Evolutionary conservation across 495 filamentous ascomycete species (phyloP).

Genomic region (Bryoglossum gracile): DNA sequence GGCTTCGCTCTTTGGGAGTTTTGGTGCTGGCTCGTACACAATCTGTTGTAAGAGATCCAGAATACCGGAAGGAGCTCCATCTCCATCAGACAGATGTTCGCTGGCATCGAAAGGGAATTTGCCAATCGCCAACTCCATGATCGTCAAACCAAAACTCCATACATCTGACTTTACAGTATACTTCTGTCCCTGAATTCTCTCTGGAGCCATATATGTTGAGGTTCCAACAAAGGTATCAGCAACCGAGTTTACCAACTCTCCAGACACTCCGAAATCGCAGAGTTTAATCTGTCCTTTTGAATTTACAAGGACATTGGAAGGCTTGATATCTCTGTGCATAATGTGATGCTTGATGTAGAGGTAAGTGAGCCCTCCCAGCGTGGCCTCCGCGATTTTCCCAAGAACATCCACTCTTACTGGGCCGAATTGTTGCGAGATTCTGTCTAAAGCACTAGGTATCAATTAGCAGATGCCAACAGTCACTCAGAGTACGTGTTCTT

Average conservation of each 20-base stretch:
- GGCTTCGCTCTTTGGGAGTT: slow-evolving; percentile 90
- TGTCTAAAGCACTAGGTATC: slow-evolving; percentile 72
- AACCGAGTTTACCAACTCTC: slow-evolving; percentile 92
- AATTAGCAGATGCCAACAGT: slow-evolving; percentile 30
- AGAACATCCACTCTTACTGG: slow-evolving; percentile 96
- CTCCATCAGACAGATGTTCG: slow-evolving; percentile 55
- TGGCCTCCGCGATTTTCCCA: slow-evolving; percentile 97
- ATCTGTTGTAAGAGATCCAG: slow-evolving; percentile 95
- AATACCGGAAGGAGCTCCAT: slow-evolving; percentile 84
- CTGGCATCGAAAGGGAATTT: slow-evolving; percentile 87
- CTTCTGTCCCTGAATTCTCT: slow-evolving; percentile 90
- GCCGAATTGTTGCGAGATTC: slow-evolving; percentile 88
- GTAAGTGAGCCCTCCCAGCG: slow-evolving; percentile 89
- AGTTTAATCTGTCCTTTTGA: slow-evolving; percentile 91
- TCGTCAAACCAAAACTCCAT: slow-evolving; percentile 92
- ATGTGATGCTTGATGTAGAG: slow-evolving; percentile 91
- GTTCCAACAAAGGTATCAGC: slow-evolving; percentile 98
- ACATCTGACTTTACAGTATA: slow-evolving; percentile 98
- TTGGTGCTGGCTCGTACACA: slow-evolving; percentile 90
- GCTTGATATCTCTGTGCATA: slow-evolving; percentile 98
- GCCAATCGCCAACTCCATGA: slow-evolving; percentile 96
- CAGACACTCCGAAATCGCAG: slow-evolving; percentile 96
- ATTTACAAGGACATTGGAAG: slow-evolving; percentile 94
- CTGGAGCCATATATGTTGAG: slow-evolving; percentile 97
- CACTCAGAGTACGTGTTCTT: slow-evolving; percentile 29